These are phyloP conservation scores for Voacanga thouarsii DNA, from an alignment of 257 asterid genomes.

Conservation along the genomic window DNA sequence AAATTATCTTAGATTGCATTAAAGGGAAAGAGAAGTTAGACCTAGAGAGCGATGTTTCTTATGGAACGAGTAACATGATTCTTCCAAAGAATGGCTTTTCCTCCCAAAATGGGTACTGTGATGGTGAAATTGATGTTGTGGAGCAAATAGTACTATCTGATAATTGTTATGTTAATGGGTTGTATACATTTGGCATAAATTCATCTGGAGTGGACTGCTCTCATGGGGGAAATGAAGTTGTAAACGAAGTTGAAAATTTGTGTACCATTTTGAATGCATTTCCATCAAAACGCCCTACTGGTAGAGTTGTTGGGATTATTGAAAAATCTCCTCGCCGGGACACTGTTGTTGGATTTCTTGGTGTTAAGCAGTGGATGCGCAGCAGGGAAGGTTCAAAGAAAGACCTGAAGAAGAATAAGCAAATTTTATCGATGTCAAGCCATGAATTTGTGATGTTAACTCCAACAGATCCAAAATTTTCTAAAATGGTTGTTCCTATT, in stretches of 20 bases:
- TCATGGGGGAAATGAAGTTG: slow-evolving; percentile 23
- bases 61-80: slow-evolving; percentile 18
- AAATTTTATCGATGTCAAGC: slow-evolving; percentile 25
- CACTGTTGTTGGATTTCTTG: slow-evolving; percentile 60
- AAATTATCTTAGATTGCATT: slow-evolving; percentile 24
- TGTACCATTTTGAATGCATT: slow-evolving; percentile 35
- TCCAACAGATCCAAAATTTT: slow-evolving; percentile 70
- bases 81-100: slow-evolving; percentile 19
- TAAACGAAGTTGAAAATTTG: slow-evolving; percentile 44
- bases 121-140: slow-evolving; percentile 25
- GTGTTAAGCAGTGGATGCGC: slow-evolving; percentile 60
- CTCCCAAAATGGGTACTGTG: slow-evolving; percentile 20
- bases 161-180: slow-evolving; percentile 25
- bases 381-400: slow-evolving; percentile 45
- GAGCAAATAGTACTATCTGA: slow-evolving; percentile 27
- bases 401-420: slow-evolving; percentile 49
- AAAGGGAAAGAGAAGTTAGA: slow-evolving; percentile 47
- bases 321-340: slow-evolving; percentile 62
- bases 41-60: slow-evolving; percentile 19
- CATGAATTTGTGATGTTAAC: slow-evolving; percentile 48
- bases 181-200: slow-evolving; percentile 22
- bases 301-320: slow-evolving; percentile 67
- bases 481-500: slow-evolving; percentile 64
- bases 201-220: slow-evolving; percentile 21
- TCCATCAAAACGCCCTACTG: slow-evolving; percentile 87